Evolutionary conservation across 108 stramenopile species (phyloP), one percentile per base, ranked within the genome.

Genomic region (Cafeteria roenbergensis): DNA sequence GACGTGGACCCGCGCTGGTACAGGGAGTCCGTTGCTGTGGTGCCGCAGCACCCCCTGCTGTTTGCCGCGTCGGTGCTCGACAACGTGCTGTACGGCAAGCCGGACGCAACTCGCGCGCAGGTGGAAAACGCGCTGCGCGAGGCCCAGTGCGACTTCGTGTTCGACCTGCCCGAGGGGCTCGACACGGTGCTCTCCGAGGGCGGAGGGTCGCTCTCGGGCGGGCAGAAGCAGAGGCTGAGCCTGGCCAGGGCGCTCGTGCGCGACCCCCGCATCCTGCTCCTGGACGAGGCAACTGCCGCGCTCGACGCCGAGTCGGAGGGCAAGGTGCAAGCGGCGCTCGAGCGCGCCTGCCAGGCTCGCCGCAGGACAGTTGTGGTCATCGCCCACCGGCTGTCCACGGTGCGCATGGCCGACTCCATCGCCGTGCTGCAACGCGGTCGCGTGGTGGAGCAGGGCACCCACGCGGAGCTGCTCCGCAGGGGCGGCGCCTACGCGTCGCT

Each of bases 201-300:
- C 22, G 86, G 86, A 0, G 84, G 79, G 26, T 69, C 73, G 57
- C 75, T 94, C 0, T 76, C 73, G 48, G 93, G 93, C 14, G 95
- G 95, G 0, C 93, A 97, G 76, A 77, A 88, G 29, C 91, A 90
- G 48, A 73, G 94, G 51, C 78, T 96, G 34, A 90, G 87, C 28
- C 76, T 93, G 52, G 91, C 94, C 12, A 77, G 87, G 12, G 84
- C 78, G 6, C 42, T 86, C 34, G 64, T 89, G 0, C 76, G 78
- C n/a, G 68, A 85, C 61, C 84, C 88, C 25, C 54, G 72, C 17
- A 56, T 84, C 55, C 62, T 86, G 21, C 57, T 73, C 8, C 68
- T 84, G 30, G 82, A 81, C 73, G 71, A 78, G 77, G 70, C 84
- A 29, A 84, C 86, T 0, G 85, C 87, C 25, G 85, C 88, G 28